Base-by-base conservation (phyloP, 176 grass and related monocot genomes). In the Aegilops sharonensis region DNA sequence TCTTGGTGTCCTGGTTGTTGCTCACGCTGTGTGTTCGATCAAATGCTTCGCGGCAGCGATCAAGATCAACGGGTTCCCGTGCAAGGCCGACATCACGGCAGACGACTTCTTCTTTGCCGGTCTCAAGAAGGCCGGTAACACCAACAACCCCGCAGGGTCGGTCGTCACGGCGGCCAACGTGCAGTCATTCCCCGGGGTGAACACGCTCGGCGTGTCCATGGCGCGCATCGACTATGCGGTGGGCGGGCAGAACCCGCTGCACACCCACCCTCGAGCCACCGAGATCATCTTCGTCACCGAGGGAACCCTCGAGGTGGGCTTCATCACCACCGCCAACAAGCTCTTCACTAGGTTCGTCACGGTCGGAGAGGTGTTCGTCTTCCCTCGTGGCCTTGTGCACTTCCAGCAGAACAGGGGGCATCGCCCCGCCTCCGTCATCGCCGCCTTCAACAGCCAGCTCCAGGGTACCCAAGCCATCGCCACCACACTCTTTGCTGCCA, bases 361-460 rank as follows among this genome's bases (percentile, higher is more conserved):
- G 35, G 59, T 34, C 8, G 95, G 95, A 0, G 95, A 97, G 10
- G 73, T 88, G 31, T 97, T 97, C 76, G 95, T 91, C 24, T 97
- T 97, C 86, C 95, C 92, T 0, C 81, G 88, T 0, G 88, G 95
- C 0, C 90, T 97, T 18, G 88, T 92, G 8, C 95, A 94, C 77
- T 97, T 94, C 86, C 90, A 97, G 88, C 93, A 92, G 90, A 97
- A 97, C 40, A 76, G 74, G 8, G 95, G 88, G 0, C 0, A 85
- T 13, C 14, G 34, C n/a, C 74, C 92, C 0, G 92, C 95, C 80
- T 76, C 88, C 0, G 92, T 94, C 80, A 35, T 97, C 18, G 84
- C 92, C 9, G 95, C 30, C n/a, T 97, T 97, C 92, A 94, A 94
- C 73, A 94, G 92, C 90, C 95, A 97, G 88, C 76, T 94, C 34